A percentile compares a stretch with the other conserved stretches of the same genome.
These are phyloP conservation scores for Aphanomyces cochlioides DNA, from an alignment of 352 stramenopile species.

Conservation along the genomic window DNA sequence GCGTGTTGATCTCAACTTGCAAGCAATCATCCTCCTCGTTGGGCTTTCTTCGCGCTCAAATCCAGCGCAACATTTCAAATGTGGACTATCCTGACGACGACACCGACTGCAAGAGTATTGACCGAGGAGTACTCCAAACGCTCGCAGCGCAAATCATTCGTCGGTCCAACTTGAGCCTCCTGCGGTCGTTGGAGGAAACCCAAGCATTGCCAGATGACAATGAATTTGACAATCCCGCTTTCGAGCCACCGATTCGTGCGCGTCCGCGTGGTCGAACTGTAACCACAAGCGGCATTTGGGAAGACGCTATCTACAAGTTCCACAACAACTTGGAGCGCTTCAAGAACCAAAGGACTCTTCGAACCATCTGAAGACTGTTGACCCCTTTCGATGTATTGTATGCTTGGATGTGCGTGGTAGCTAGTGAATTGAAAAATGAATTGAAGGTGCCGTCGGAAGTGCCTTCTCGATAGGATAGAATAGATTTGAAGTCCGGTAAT, in stretches of 20 bases:
- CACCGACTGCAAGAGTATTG: neutral
- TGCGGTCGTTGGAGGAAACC: constrained; percentile 15
- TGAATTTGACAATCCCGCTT: neutral
- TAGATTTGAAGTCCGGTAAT: neutral
- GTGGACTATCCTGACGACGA: constrained; percentile 12
- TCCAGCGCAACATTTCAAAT: constrained; percentile 14
- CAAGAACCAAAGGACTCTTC: constrained; percentile 8
- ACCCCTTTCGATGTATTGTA: neutral
- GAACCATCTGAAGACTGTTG: neutral
- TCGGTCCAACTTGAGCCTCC: constrained; percentile 10
- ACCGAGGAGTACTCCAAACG: neutral
- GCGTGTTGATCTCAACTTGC: constrained; percentile 6
- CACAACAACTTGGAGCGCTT: constrained; percentile 20
- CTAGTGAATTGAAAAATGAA: neutral
- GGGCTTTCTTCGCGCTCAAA: constrained; percentile 6
- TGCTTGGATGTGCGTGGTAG: neutral
- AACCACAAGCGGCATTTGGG: constrained; percentile 3
- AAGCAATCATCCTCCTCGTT: constrained; percentile 1
- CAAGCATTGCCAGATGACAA: neutral
- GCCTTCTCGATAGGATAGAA: too few species aligned
- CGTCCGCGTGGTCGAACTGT: neutral
- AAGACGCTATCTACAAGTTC: constrained; percentile 14
- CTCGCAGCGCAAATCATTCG: neutral
- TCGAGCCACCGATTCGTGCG: neutral
- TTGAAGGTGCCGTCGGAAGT: too few species aligned